A percentile compares a stretch with the other conserved stretches of the same genome.
Conservation (phyloP, 495 filamentous ascomycete genomes). For the Penicillium longicatenatum region DNA sequence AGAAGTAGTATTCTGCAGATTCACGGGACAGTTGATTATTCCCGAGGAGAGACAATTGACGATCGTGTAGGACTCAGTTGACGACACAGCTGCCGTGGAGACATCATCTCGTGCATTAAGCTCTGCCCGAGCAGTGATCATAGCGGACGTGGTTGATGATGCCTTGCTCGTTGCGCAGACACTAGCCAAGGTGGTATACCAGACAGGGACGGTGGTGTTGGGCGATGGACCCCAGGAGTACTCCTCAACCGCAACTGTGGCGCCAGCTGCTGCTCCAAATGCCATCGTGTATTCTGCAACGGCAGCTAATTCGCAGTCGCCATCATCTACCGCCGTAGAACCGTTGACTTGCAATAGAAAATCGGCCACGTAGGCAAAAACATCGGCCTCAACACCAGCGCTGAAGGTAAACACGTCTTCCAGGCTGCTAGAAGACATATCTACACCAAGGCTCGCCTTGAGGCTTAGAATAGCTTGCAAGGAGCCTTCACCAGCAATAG, state of each 20-base stretch:
- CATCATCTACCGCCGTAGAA: conserved; percentile 24
- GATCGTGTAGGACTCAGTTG: conserved; percentile 38
- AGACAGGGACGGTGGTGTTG: conserved; percentile 50
- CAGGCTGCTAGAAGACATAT: conserved; percentile 24
- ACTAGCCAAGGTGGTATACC: conserved; percentile 52
- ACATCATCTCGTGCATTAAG: conserved; percentile 21
- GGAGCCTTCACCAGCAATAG: conserved; percentile 39
- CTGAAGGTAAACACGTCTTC: conserved; percentile 17
- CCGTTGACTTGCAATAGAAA: conserved; percentile 52
- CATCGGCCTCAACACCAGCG: conserved; percentile 47
- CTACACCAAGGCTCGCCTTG: conserved; percentile 35
- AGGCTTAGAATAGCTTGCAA: conserved; percentile 42
- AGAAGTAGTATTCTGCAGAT: conserved; percentile 40
- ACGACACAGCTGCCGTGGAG: conserved; percentile 36
- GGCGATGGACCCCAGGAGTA: conserved; percentile 53
- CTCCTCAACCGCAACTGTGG: conserved; percentile 41
- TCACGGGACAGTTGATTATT: conserved; percentile 48
- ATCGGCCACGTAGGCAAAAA: conserved; percentile 54
- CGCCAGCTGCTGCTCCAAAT: conserved; percentile 53
- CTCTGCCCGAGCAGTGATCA: conserved; percentile 27
- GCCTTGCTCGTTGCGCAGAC: conserved; percentile 40
- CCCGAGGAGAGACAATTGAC: conserved; percentile 39
- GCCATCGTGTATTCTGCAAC: conserved; percentile 50
- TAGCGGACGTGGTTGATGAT: conserved; percentile 12
- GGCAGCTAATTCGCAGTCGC: conserved; percentile 44